A percentile compares a stretch with the other conserved stretches of the same genome.
phyloP scores from a whole-genome alignment of 768 basidiomycete genomes.

The Suillus weaverae region DNA sequence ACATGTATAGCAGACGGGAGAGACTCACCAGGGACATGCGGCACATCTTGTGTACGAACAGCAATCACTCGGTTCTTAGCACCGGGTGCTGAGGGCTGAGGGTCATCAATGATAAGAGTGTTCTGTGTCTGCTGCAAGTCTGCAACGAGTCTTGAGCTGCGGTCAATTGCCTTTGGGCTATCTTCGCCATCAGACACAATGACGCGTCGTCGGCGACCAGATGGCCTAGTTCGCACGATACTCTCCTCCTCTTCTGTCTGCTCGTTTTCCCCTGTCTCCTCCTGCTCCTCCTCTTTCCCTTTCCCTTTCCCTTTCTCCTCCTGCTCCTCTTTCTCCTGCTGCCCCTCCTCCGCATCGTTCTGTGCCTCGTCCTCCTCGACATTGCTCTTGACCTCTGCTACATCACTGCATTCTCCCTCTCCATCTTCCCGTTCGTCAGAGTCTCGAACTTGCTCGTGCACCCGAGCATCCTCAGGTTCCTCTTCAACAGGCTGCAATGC shows the following conservation, averaged over 20 bases:
- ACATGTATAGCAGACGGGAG: neutral
- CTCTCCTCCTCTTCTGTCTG: neutral
- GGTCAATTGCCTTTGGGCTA: too few species aligned
- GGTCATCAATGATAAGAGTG: neutral
- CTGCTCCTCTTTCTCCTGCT: neutral
- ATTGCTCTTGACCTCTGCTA: neutral
- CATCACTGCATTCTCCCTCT: neutral
- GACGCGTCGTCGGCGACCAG: neutral
- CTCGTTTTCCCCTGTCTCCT: neutral
- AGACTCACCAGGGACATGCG: neutral
- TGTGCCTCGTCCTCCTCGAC: neutral
- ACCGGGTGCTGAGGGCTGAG: neutral
- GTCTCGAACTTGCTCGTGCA: neutral
- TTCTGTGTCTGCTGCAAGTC: neutral
- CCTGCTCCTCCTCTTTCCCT: neutral
- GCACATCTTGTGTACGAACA: neutral
- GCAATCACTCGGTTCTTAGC: neutral
- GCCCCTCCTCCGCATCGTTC: neutral
- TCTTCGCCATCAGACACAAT: neutral
- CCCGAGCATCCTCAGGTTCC: neutral
- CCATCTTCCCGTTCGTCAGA: neutral
- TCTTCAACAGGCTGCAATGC: neutral
- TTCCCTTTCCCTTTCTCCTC: neutral
- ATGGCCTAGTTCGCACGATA: neutral
- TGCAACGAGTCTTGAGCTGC: neutral